Conservation (phyloP, 345 rosid genomes). For the Salix dunnii region DNA sequence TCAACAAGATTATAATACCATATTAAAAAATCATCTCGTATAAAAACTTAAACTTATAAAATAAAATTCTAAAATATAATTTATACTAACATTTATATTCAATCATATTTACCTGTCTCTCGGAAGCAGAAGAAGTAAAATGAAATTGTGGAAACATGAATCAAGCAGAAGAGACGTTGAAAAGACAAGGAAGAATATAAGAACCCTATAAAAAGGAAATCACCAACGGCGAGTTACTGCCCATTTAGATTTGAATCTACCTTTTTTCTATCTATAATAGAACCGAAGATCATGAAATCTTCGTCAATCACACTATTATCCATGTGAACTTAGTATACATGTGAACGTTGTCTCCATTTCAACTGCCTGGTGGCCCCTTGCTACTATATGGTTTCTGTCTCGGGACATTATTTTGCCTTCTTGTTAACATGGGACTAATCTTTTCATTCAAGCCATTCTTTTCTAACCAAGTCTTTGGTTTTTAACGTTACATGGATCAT, state of each 20-base stretch:
- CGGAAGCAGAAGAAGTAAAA: background rate
- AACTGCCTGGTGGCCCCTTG: background rate
- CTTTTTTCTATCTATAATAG: background rate
- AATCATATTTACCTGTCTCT: background rate
- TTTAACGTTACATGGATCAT: too few species aligned
- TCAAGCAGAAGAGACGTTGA: background rate
- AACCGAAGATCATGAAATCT: background rate
- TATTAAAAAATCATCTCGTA: too few species aligned
- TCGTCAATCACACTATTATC: background rate
- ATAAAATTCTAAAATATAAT: too few species aligned
- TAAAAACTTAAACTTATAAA: too few species aligned
- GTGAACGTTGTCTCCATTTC: slow-evolving; percentile 28
- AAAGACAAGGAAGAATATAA: slow-evolving; percentile 1
- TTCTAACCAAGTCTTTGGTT: background rate
- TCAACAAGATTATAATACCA: too few species aligned
- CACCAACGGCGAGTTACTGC: background rate
- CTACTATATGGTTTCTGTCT: background rate
- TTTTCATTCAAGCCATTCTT: too few species aligned
- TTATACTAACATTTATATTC: too few species aligned
- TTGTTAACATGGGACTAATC: background rate
- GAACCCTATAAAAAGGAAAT: background rate
- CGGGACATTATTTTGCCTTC: background rate
- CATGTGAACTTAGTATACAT: slow-evolving; percentile 29
- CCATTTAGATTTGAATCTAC: background rate
- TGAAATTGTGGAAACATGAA: background rate